Conservation (phyloP, 2,329 filamentous ascomycete genomes). For the Beauveria scarabaeidicola region DNA sequence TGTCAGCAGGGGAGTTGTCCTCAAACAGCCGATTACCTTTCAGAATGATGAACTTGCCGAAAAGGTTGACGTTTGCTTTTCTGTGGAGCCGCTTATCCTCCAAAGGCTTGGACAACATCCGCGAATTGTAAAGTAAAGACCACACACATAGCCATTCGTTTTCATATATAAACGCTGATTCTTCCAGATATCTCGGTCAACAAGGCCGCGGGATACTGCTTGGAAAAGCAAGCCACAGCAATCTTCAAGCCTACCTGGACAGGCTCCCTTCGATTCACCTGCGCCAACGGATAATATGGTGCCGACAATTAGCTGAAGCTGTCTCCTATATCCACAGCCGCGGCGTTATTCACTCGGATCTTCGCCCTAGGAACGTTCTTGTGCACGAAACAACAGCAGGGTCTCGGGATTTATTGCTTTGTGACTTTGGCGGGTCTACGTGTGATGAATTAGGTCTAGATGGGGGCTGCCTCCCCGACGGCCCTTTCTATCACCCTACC, state of each 20-base stretch:
- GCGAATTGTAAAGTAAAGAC: not conserved
- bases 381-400: conserved; percentile 18
- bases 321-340: conserved; percentile 21
- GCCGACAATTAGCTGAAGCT: conserved; percentile 21
- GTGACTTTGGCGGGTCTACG: conserved; percentile 25
- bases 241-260: conserved; percentile 14
- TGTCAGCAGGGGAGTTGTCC: not conserved
- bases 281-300: conserved; percentile 17
- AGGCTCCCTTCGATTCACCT: conserved; percentile 4
- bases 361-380: conserved; percentile 24
- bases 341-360: conserved; percentile 26
- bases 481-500: conserved; percentile 16
- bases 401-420: conserved; percentile 22
- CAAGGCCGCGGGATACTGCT: not conserved
- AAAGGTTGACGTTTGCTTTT: conserved; percentile 1
- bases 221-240: conserved; percentile 11
- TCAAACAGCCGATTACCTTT: not conserved
- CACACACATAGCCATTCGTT: not conserved
- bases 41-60: not conserved
- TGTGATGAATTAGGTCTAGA: conserved; percentile 22
- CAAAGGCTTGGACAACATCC: conserved; percentile 2
- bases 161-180: not conserved
- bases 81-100: not conserved
- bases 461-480: conserved; percentile 20
- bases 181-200: not conserved